Conservation (phyloP, 1,284 basidiomycete genomes). For the Austroboletus olivaceoglutinosus region DNA sequence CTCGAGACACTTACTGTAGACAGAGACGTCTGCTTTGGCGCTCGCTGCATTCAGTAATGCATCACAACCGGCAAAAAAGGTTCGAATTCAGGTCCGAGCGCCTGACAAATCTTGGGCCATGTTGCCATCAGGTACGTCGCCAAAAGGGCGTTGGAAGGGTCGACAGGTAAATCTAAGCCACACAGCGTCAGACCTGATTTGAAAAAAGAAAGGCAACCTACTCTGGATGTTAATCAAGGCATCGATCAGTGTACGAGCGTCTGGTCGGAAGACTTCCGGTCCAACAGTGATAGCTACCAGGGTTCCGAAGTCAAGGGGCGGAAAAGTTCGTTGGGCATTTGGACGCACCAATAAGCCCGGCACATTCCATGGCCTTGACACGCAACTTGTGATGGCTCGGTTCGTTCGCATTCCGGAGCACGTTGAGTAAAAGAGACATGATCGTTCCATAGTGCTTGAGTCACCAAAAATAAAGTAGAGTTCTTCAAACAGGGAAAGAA, state of each 20-base stretch:
- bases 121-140: constrained; percentile 71
- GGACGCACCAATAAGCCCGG: constrained; percentile 67
- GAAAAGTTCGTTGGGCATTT: not conserved
- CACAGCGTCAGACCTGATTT: not conserved
- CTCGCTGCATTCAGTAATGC: constrained; percentile 70
- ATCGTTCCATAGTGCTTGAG: constrained; percentile 73
- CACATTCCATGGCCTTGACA: constrained; percentile 85
- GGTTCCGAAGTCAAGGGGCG: not conserved
- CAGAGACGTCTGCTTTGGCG: constrained; percentile 74
- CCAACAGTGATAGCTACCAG: constrained; percentile 76
- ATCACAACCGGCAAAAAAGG: constrained; percentile 82
- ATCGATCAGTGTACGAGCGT: constrained; percentile 71
- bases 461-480: not conserved
- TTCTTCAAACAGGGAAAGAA: not conserved
- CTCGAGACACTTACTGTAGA: constrained; percentile 55
- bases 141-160: constrained; percentile 64
- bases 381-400: constrained; percentile 64
- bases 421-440: constrained; percentile 73
- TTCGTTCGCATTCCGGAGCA: constrained; percentile 66
- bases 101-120: constrained; percentile 82
- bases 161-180: constrained; percentile 55
- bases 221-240: constrained; percentile 78
- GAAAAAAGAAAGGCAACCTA: constrained; percentile 30
- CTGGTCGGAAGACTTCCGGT: constrained; percentile 69
- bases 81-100: constrained; percentile 77